Base-by-base conservation (phyloP, 371 early-diverging fungal species). In the Zychaea mexicana region DNA sequence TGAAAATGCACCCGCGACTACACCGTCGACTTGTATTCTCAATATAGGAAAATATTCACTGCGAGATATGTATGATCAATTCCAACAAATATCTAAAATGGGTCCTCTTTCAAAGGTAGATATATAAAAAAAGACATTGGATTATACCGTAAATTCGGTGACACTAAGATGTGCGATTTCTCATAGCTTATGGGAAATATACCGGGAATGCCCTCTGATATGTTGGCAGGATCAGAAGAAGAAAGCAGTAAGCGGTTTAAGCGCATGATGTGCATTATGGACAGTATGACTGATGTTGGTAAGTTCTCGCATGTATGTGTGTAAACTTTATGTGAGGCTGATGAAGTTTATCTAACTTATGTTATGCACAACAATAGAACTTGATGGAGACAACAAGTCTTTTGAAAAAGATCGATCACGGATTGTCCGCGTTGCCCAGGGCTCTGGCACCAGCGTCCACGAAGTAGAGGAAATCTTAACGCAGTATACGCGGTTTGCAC, bases 51-150 rank as follows among this genome's bases (percentile, higher is more conserved):
- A 88, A 64, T 97, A 95, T 72, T 94, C 96, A n/a, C 85, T 99
- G 28, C 93, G 97, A 54, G 99, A 99, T 72, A 97, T 99, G 95
- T 91, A 95, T 62, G 96, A 97, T 59, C 98, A 99, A 79, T 91
- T 97, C 71, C 91, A 94, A 71, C 95, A 89, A 61, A 96, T 99
- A n/a, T 71, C 92, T 58, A 91, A 90, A 68, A 90, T 99, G 90
- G 98, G 98, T 0, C 95, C 99, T 19, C 74, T 97, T 57, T 92
- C 90, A 62, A 99, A 99, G 74, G 84, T 99, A 66, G n/a, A n/a
- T 42, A n/a, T 42, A 42, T 42, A 46, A 17, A 45, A 2, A 13
- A 24, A 19, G 24, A 49, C 0, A 24, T 54, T 30, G 12, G 26
- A 38, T 2, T 32, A n/a, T n/a, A 0, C 42, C 26, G 17, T 22